phyloP scores from a whole-genome alignment of 2,329 filamentous ascomycete genomes.

The Botrytis paeoniae region DNA sequence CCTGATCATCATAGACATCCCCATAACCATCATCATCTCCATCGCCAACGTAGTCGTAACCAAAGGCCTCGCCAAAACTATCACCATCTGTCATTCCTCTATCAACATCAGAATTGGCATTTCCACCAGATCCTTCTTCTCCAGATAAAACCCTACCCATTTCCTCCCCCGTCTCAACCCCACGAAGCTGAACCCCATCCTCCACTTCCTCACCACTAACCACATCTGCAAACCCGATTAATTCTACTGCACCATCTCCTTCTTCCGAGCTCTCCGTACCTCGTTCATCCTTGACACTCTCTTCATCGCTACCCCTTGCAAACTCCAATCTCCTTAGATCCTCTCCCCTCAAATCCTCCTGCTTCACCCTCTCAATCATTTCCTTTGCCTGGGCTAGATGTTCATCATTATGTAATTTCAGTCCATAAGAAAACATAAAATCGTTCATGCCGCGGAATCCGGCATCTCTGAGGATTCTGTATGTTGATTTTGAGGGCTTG shows the following conservation, averaged over 20 bases:
- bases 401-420: neutral
- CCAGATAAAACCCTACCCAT: neutral
- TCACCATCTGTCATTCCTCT: neutral
- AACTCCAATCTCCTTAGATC: neutral
- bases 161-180: neutral
- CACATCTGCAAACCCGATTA: neutral
- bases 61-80: too few relatives aligned
- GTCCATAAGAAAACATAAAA: neutral
- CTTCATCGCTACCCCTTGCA: neutral
- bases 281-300: neutral
- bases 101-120: too few relatives aligned
- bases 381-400: neutral
- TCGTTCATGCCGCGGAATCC: neutral
- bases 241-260: neutral
- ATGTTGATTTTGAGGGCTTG: neutral
- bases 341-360: neutral
- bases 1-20: too few relatives aligned
- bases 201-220: neutral
- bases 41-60: neutral
- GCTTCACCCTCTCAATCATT: neutral
- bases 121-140: neutral
- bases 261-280: neutral
- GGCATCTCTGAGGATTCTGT: neutral
- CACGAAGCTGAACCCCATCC: neutral
- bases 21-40: neutral